These are phyloP conservation scores for Tanozyma kutaoensis DNA, from an alignment of 805 yeast species.

Conservation along the genomic window DNA sequence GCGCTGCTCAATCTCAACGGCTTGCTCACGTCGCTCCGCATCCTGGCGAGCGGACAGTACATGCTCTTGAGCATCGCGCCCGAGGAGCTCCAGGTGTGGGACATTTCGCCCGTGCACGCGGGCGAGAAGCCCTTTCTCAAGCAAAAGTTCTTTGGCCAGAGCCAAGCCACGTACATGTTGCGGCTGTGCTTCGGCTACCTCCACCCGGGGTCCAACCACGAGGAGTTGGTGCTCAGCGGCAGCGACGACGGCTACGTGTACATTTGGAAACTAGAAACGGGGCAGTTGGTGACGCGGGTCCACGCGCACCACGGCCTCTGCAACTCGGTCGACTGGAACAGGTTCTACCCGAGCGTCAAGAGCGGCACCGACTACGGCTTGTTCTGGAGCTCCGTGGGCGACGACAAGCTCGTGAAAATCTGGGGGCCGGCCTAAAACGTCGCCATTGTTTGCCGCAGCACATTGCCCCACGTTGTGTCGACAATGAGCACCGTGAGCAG, in stretches of 20 bases:
- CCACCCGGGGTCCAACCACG: conserved; percentile 22
- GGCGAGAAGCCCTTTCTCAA: conserved; percentile 35
- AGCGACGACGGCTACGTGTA: conserved; percentile 71
- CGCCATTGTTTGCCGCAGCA: too few relatives aligned
- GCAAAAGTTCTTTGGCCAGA: conserved; percentile 59
- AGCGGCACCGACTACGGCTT: conserved; percentile 21
- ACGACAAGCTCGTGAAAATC: conserved; percentile 57
- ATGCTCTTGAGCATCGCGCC: conserved; percentile 54
- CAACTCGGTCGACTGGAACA: conserved; percentile 70
- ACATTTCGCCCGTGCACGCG: conserved; percentile 25
- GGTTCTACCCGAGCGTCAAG: conserved; percentile 6
- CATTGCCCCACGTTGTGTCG: too few relatives aligned
- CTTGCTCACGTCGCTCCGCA: conserved; percentile 49
- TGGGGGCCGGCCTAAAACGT: too few relatives aligned
- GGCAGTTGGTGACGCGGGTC: conserved; percentile 48
- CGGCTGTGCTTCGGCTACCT: conserved; percentile 68
- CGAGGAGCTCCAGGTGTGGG: conserved; percentile 76
- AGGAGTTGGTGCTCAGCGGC: conserved; percentile 65
- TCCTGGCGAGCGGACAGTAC: conserved; percentile 40
- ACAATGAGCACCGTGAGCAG: too few relatives aligned
- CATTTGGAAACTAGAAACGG: conserved; percentile 65
- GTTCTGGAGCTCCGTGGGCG: conserved; percentile 77
- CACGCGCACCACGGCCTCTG: conserved; percentile 56
- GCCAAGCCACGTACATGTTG: conserved; percentile 56
- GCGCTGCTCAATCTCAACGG: conserved; percentile 40